A percentile compares a stretch with the other conserved stretches of the same genome.
phyloP scores from a whole-genome alignment of 306 rosid species.

The Citrullus amarus region DNA sequence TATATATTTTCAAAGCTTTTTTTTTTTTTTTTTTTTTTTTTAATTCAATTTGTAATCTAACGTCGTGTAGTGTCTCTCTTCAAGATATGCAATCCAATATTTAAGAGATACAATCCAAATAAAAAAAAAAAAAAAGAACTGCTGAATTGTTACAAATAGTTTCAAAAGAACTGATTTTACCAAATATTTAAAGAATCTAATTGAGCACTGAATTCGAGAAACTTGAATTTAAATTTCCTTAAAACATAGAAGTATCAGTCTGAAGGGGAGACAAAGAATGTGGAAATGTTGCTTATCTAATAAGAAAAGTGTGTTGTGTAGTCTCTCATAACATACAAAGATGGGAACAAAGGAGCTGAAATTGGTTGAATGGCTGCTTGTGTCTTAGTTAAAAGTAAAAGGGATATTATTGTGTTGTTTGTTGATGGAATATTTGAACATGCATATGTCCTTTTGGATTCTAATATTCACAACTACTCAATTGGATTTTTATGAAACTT shows the following conservation, averaged over 20 bases:
- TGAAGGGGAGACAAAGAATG: background rate
- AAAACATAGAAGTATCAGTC: background rate
- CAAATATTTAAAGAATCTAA: too few species aligned
- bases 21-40: too few species aligned
- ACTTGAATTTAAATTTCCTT: background rate
- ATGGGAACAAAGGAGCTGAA: background rate
- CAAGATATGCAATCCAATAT: too few species aligned
- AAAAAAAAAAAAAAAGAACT: too few species aligned
- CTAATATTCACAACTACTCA: background rate
- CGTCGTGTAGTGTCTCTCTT: too few species aligned
- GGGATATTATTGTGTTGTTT: slow-evolving; percentile 4
- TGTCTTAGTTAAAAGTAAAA: background rate
- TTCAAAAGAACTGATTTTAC: too few species aligned
- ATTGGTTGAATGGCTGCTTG: background rate
- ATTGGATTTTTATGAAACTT: background rate
- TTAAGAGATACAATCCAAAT: too few species aligned
- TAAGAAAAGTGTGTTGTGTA: background rate
- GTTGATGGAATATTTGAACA: slow-evolving; percentile 9
- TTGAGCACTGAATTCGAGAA: too few species aligned
- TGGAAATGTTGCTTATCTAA: background rate
- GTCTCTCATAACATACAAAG: background rate
- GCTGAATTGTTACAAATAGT: too few species aligned
- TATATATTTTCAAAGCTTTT: too few species aligned
- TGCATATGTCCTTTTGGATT: background rate
- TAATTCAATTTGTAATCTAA: too few species aligned